Conservation (phyloP, 2,329 filamentous ascomycete genomes). For the Diplodia scrobiculata region DNA sequence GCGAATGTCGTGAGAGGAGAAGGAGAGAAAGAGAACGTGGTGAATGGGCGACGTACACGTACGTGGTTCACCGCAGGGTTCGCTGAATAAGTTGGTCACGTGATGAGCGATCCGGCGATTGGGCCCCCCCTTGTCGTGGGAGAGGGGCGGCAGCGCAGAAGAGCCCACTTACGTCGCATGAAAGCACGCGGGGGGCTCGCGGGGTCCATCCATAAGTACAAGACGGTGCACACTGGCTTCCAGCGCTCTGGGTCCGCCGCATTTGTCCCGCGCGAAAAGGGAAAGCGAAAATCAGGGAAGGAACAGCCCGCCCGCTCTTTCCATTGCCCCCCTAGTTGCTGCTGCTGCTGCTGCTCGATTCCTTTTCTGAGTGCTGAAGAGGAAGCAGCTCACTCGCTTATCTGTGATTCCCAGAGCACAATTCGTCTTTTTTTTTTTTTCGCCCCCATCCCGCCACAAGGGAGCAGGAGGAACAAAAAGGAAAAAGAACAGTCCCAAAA, state of each 20-base stretch:
- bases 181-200: constrained; percentile 11
- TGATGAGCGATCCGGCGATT: background rate
- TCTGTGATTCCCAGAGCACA: background rate
- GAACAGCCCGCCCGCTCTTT: background rate
- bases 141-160: background rate
- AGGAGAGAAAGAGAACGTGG: background rate
- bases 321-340: too few relatives aligned
- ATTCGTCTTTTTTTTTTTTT: background rate
- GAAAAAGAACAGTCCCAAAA: background rate
- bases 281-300: background rate
- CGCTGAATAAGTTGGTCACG: constrained; percentile 3
- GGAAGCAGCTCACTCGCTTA: background rate
- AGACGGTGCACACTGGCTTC: background rate
- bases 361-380: background rate
- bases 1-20: too few relatives aligned
- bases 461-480: background rate
- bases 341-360: too few relatives aligned
- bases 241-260: constrained; percentile 3
- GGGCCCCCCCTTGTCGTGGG: background rate
- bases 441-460: background rate
- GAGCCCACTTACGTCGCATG: constrained; percentile 14
- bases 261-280: background rate
- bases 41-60: constrained; percentile 1
- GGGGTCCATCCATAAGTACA: background rate
- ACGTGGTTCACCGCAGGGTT: constrained; percentile 6